phyloP scores from a whole-genome alignment of 345 rosid genomes.

The Acer yangbiense region DNA sequence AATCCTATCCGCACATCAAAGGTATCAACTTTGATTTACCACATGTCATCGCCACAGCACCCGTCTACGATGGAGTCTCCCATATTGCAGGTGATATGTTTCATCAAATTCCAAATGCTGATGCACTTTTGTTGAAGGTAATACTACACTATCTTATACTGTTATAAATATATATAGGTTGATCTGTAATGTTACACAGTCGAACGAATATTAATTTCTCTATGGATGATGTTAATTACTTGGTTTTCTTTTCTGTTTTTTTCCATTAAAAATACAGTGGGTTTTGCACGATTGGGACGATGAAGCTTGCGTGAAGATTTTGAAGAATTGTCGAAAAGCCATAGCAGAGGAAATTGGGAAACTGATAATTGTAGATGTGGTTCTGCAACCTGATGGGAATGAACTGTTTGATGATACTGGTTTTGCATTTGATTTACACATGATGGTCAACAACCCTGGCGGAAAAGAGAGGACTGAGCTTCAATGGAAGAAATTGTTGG shows the following conservation, averaged over 20 bases:
- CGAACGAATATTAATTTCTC: not conserved
- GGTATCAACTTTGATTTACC: slow-evolving; percentile 44
- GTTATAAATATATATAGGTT: no score
- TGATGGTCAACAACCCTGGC: slow-evolving; percentile 28
- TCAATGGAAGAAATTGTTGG: slow-evolving; percentile 38
- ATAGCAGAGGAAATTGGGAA: slow-evolving; percentile 30
- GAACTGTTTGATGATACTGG: slow-evolving; percentile 20
- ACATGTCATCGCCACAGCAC: slow-evolving; percentile 40
- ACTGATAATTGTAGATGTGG: slow-evolving; percentile 27
- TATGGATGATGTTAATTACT: no score
- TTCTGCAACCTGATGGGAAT: slow-evolving; percentile 23
- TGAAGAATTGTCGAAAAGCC: slow-evolving; percentile 32
- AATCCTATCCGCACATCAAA: slow-evolving; percentile 33
- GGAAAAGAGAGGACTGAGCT: slow-evolving; percentile 40
- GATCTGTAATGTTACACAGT: no score
- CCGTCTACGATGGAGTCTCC: slow-evolving; percentile 21
- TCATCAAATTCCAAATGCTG: slow-evolving; percentile 29
- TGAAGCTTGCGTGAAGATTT: slow-evolving; percentile 26
- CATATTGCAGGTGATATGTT: slow-evolving; percentile 48
- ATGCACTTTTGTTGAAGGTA: slow-evolving; percentile 38
- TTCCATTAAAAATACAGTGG: slow-evolving; percentile 11
- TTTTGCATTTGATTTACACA: slow-evolving; percentile 29
- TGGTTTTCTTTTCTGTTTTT: not conserved
- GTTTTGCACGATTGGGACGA: slow-evolving; percentile 36
- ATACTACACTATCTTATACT: not conserved